Conservation (phyloP, 495 filamentous ascomycete genomes). For the Symbiotaphrina buchneri region DNA sequence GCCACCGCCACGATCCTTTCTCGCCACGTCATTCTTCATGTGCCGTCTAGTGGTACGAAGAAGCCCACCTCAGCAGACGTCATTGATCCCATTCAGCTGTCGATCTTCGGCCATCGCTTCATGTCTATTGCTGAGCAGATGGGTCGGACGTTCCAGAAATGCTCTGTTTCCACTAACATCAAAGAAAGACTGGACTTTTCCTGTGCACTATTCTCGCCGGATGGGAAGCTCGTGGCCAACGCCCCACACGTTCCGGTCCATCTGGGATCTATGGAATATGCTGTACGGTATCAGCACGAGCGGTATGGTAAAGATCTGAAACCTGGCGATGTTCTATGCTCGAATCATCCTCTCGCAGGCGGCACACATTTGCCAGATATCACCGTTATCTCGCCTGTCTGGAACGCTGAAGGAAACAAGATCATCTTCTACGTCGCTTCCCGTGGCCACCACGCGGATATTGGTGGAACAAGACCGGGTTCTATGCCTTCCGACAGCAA, state of each 20-base stretch:
- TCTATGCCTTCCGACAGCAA: not conserved
- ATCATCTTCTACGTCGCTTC: not conserved
- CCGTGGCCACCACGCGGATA: not conserved
- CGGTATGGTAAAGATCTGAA: conserved; percentile 15
- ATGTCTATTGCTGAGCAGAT: conserved; percentile 24
- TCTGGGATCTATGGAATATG: conserved; percentile 11
- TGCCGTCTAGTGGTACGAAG: conserved; percentile 18
- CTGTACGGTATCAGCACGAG: conserved; percentile 11
- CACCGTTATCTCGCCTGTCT: not conserved
- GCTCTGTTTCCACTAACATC: conserved; percentile 17
- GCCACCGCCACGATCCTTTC: conserved; percentile 50
- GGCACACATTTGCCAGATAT: not conserved
- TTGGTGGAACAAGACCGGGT: not conserved
- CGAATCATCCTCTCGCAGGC: too few species aligned
- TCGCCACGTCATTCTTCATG: conserved; percentile 52
- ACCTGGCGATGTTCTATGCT: conserved; percentile 1
- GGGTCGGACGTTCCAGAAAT: conserved; percentile 19
- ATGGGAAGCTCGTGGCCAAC: conserved; percentile 20
- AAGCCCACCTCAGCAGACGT: too few species aligned
- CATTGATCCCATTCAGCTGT: conserved; percentile 6
- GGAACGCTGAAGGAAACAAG: not conserved
- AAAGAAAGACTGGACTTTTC: conserved; percentile 22
- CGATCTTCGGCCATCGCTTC: conserved; percentile 8
- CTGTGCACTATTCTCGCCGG: conserved; percentile 19
- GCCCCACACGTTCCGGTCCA: conserved; percentile 10